Conservation (phyloP, 345 rosid species). For the Eutrema yunnanense region DNA sequence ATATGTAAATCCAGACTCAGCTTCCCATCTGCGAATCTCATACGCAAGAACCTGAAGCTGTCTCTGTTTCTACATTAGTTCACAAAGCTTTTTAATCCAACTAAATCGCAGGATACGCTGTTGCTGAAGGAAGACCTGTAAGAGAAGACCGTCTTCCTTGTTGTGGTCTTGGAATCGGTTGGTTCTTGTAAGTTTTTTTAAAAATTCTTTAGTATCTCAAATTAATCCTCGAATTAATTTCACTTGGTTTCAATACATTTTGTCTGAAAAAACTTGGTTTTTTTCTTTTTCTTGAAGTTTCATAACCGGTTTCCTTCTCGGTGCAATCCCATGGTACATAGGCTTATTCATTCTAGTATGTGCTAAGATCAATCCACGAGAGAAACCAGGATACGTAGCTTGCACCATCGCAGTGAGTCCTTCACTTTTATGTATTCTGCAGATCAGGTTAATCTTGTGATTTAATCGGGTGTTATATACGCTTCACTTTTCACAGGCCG, state of each 20-base stretch:
- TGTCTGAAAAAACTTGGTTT: neutral
- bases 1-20: neutral
- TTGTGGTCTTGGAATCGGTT: conserved; percentile 75
- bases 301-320: conserved; percentile 73
- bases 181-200: conserved; percentile 61
- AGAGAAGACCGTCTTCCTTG: conserved; percentile 62
- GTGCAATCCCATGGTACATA: conserved; percentile 74
- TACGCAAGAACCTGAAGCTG: neutral
- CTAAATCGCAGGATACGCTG: conserved; percentile 50
- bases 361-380: conserved; percentile 50
- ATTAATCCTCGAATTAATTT: neutral
- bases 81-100: neutral
- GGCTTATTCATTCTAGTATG: conserved; percentile 53
- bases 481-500: conserved; percentile 1
- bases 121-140: conserved; percentile 38
- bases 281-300: conserved; percentile 40
- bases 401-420: conserved; percentile 67
- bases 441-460: neutral
- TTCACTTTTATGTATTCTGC: neutral
- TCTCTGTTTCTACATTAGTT: neutral
- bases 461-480: neutral
- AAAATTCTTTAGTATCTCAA: neutral
- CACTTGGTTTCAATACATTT: neutral
- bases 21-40: neutral
- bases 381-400: conserved; percentile 85